Base-by-base conservation (phyloP, 148 eudicot species). In the Salicornia ramosissima region DNA sequence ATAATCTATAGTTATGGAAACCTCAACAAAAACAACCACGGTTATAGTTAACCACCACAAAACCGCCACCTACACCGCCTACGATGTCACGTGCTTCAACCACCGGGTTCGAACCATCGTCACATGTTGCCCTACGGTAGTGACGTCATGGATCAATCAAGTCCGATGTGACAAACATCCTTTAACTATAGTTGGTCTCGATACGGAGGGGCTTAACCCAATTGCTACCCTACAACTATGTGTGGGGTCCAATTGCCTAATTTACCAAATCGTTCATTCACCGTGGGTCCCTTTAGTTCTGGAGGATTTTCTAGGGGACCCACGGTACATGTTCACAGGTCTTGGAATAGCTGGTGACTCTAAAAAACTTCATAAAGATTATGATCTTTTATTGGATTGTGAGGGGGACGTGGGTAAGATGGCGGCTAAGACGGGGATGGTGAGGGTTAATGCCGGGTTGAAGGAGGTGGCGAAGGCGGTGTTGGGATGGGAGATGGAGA, bases 341-440 rank as follows among this genome's bases (percentile, higher is more conserved):
- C 71, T 85, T 5, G 89, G 86, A 1, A 63, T 85, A 0, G 42
- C 18, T 0, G 49, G 58, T 4, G 86, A 85, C 49, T 74, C 68
- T 33, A 81, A 83, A 63, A 73, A 70, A 25, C 65, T 85, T 6
- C n/a, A n/a, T 31, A 77, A 59, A 59, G 80, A 83, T 19, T 75
- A 79, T 42, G 80, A 51, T 21, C 36, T 86, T 0, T 11, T 1
- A n/a, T 67, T 75, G 46, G 39, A 29, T 2, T 39, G 15, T 2
- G 5, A 1, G 46, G 26, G 29, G 14, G 78, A 74, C 1, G 72
- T 74, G 1, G 50, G 67, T 1, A 64, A 55, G 10, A 24, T 30
- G 5, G 76, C 76, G 15, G 76, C 76, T 12, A 33, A 73, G 24
- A 47, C 2, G 21, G 59, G 29, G 65, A 31, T 0, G 28, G 66